Base-by-base conservation (phyloP, 208 protist genomes). In the Dictyostelium gargantuum region DNA sequence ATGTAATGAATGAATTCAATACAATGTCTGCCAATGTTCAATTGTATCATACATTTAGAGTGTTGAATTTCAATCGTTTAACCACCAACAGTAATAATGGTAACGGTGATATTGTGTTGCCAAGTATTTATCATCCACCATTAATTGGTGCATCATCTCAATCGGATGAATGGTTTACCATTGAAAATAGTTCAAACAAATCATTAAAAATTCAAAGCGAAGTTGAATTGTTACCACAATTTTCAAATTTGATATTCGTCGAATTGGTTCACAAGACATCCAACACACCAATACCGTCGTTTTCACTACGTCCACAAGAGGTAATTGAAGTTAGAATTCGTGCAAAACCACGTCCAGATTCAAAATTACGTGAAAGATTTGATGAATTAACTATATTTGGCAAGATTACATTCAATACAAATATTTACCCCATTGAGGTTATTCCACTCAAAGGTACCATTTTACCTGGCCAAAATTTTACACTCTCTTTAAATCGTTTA, bases 171-270 rank as follows among this genome's bases (percentile, higher is more conserved):
- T 89, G 82, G 82, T 79, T 89, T 52, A 89, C 82, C 8, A 89
- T 89, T 79, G 82, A 89, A 79, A 89, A 89, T 40, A 79, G 50
- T 6, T 89, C 82, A 1, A 89, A 76, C 40, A 89, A 89, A 26
- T 19, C 35, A 68, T 50, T 89, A 17, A 89, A 79, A 54, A 89
- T 89, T 29, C 52, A 89, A 44, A 42, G 56, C 17, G 82, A 89
- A 9, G 35, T 89, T 35, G 82, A 89, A 23, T 68, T 89, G 26
- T n/a, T 89, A 23, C 29, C 38, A 35, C 26, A 89, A 1, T 79
- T 89, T 48, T n/a, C 58, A 63, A 50, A 89, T 3, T 61, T 89
- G 6, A 66, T 89, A 8, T 19, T 23, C 4, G 50, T 79, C 0
- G 82, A 89, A n/a, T 32, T 79, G 5, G 38, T 89, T n/a, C 82